Conservation (phyloP, 2,329 filamentous ascomycete genomes). For the Ramichloridium luteum region DNA sequence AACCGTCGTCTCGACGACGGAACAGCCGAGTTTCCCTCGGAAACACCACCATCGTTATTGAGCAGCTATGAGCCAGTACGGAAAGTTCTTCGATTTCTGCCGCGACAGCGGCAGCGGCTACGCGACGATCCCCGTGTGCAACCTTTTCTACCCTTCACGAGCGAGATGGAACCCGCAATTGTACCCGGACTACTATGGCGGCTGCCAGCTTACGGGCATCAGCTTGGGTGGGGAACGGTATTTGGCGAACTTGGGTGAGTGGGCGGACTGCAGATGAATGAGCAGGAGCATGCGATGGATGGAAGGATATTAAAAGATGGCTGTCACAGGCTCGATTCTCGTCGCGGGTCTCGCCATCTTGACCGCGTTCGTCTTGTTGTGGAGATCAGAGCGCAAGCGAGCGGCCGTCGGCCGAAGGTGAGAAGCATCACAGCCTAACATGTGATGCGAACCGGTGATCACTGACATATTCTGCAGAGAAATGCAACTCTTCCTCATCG, state of each 20-base stretch:
- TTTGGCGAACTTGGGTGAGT: constrained; percentile 71
- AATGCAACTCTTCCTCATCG: constrained; percentile 85
- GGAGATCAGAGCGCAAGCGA: constrained; percentile 75
- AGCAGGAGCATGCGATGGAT: no score
- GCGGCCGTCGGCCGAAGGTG: constrained; percentile 89
- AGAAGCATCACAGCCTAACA: constrained; percentile 15
- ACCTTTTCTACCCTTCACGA: constrained; percentile 50
- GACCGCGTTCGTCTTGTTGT: constrained; percentile 54
- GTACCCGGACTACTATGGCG: constrained; percentile 37
- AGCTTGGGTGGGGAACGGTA: constrained; percentile 48
- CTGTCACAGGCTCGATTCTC: constrained; percentile 67
- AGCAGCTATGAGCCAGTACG: constrained; percentile 20
- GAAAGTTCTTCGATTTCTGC: constrained; percentile 35
- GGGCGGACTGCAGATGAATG: constrained; percentile 1
- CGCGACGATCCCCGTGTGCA: constrained; percentile 33
- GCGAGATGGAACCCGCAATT: constrained; percentile 47
- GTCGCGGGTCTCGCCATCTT: constrained; percentile 66
- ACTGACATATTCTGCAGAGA: constrained; percentile 46
- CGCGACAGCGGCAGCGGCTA: constrained; percentile 33
- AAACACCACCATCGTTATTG: no score
- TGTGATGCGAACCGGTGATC: not conserved
- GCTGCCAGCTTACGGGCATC: constrained; percentile 69
- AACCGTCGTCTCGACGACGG: no score
- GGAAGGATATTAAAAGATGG: constrained; percentile 6
- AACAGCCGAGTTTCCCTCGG: no score